phyloP scores from a whole-genome alignment of 176 grass and related monocot genomes.

The Zoysia pacifica region DNA sequence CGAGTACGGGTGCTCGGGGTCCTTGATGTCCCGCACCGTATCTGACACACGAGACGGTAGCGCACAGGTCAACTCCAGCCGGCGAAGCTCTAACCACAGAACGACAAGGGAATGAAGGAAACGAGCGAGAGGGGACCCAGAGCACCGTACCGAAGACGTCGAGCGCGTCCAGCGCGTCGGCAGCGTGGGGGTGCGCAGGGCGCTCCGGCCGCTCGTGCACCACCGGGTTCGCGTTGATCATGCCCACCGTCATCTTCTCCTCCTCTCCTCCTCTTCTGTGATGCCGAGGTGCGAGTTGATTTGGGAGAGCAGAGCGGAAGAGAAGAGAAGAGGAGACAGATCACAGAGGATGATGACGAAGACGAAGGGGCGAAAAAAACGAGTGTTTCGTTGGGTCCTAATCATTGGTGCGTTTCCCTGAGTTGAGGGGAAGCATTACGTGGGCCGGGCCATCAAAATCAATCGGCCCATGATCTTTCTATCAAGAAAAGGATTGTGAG shows the following conservation, averaged over 20 bases:
- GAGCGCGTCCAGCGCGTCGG: slow-evolving; percentile 62
- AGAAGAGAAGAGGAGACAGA: not conserved
- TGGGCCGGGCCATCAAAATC: not conserved
- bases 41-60: slow-evolving; percentile 38
- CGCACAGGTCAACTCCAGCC: not conserved
- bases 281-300: slow-evolving; percentile 20
- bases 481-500: not conserved
- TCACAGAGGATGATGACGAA: not conserved
- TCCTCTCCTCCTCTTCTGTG: not conserved
- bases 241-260: slow-evolving; percentile 78
- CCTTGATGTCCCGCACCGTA: slow-evolving; percentile 97
- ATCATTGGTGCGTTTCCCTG: slow-evolving; percentile 10
- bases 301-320: slow-evolving; percentile 16
- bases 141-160: slow-evolving; percentile 65
- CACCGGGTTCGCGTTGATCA: slow-evolving; percentile 98
- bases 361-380: not conserved
- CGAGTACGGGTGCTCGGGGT: slow-evolving; percentile 99
- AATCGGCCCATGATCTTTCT: not conserved
- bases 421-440: not conserved
- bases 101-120: not conserved
- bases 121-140: slow-evolving; percentile 8
- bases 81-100: not conserved
- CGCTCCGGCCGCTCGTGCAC: slow-evolving; percentile 81
- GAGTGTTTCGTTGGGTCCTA: not conserved
- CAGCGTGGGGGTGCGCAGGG: slow-evolving; percentile 51